Evolutionary conservation across 805 yeast genomes (phyloP).

Genomic region (Kodamaea hsintzibuensis): DNA sequence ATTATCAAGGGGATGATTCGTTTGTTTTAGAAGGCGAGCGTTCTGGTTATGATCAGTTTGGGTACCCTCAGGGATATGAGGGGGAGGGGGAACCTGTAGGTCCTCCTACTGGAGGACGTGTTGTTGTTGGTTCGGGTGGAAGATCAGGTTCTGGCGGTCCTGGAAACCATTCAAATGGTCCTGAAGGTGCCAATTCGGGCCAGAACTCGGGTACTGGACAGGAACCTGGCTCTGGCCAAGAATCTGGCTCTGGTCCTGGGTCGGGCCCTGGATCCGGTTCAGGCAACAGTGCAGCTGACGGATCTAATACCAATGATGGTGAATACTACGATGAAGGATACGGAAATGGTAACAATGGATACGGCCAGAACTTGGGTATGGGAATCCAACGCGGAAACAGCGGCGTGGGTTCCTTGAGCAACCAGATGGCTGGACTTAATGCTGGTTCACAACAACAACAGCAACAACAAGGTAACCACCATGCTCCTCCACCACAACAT

Average conservation of each 20-base stretch:
- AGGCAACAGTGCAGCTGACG: not conserved
- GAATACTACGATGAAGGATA: slow-evolving; percentile 3
- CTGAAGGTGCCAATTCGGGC: not conserved
- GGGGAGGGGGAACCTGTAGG: not conserved
- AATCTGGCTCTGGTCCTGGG: not conserved
- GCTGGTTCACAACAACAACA: not conserved
- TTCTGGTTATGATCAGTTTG: not conserved
- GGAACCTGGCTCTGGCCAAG: not conserved
- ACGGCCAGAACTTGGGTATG: slow-evolving; percentile 4
- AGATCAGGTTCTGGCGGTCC: too few relatives aligned
- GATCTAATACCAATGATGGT: not conserved
- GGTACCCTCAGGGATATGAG: not conserved
- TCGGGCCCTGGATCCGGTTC: not conserved
- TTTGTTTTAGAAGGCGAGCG: slow-evolving; percentile 11
- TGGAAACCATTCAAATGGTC: too few relatives aligned
- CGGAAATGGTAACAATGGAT: not conserved
- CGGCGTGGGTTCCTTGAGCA: slow-evolving; percentile 5
- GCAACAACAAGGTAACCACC: slow-evolving; percentile 14
- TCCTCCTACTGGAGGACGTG: not conserved
- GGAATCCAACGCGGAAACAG: slow-evolving; percentile 7
- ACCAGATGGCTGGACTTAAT: slow-evolving; percentile 8
- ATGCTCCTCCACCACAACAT: slow-evolving; percentile 10
- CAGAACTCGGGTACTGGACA: not conserved
- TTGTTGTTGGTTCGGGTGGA: not conserved
- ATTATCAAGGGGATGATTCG: slow-evolving; percentile 21